phyloP scores from a whole-genome alignment of 768 basidiomycete species.

The Rhodotorula sphaerocarpa region DNA sequence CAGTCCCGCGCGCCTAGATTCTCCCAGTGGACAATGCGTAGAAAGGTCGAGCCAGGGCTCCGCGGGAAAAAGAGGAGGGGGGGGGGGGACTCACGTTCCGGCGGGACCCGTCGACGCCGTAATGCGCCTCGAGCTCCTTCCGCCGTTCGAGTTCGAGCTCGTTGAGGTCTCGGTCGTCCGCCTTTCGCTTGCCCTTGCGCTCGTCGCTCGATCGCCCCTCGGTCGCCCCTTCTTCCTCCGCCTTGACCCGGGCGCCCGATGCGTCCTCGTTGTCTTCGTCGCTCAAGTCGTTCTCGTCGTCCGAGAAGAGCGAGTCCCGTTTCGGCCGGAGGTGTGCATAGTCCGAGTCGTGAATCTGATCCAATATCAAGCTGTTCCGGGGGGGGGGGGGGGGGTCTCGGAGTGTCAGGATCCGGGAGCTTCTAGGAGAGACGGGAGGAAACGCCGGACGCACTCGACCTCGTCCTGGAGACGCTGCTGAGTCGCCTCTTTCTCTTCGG shows the following conservation, averaged over 20 bases:
- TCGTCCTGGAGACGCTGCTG: slow-evolving; percentile 30
- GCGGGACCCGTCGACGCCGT: slow-evolving; percentile 1
- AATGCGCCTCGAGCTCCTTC: neutral
- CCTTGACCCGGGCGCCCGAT: neutral
- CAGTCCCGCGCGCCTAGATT: too few species aligned
- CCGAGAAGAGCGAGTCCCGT: slow-evolving; percentile 28
- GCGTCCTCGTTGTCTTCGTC: neutral
- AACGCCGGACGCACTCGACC: slow-evolving; percentile 31
- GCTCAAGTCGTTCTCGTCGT: slow-evolving; percentile 2
- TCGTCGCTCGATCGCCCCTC: neutral
- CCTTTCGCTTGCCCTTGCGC: neutral
- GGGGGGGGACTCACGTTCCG: neutral
- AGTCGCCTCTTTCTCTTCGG: slow-evolving; percentile 42
- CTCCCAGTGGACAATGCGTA: too few species aligned
- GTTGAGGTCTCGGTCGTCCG: neutral
- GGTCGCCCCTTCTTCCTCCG: neutral
- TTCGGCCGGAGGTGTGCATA: slow-evolving; percentile 29
- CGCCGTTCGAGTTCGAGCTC: neutral
- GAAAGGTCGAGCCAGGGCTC: too few species aligned
- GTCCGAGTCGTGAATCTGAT: slow-evolving; percentile 32
- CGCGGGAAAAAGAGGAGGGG: too few species aligned
- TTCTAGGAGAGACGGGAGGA: neutral
- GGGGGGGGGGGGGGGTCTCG: neutral
- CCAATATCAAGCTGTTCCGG: slow-evolving; percentile 22
- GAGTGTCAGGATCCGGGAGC: too few species aligned